phyloP scores from a whole-genome alignment of 169 alveolate species.

The Plasmodium gonderi region DNA sequence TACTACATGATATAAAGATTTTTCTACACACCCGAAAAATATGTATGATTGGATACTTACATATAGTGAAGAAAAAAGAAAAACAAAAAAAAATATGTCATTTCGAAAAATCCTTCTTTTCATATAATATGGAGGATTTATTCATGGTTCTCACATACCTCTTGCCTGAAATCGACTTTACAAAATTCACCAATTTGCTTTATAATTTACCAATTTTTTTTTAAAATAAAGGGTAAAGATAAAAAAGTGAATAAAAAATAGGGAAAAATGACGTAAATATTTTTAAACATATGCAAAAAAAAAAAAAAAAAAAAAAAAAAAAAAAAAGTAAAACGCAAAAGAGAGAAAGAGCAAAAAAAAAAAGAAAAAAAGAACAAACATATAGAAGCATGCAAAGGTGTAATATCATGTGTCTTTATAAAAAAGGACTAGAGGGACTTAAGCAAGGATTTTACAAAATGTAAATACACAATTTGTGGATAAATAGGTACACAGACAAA shows the following conservation, averaged over 20 bases:
- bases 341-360: background rate
- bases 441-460: background rate
- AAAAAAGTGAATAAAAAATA: no score
- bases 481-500: background rate
- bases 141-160: background rate
- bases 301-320: background rate
- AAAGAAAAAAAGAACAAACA: no score
- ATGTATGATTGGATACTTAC: no score
- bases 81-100: background rate
- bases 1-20: background rate
- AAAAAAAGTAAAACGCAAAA: no score
- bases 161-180: no score
- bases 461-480: background rate
- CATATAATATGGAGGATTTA: background rate
- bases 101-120: background rate
- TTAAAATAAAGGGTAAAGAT: no score
- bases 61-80: background rate
- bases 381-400: background rate
- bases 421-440: background rate
- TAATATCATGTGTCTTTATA: background rate
- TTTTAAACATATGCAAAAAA: background rate
- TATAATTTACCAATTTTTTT: background rate
- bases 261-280: background rate
- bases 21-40: background rate
- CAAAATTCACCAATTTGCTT: background rate